A percentile compares a stretch with the other conserved stretches of the same genome.
Conservation (phyloP, 768 basidiomycete genomes). For the Mrakia hoshinonis region DNA sequence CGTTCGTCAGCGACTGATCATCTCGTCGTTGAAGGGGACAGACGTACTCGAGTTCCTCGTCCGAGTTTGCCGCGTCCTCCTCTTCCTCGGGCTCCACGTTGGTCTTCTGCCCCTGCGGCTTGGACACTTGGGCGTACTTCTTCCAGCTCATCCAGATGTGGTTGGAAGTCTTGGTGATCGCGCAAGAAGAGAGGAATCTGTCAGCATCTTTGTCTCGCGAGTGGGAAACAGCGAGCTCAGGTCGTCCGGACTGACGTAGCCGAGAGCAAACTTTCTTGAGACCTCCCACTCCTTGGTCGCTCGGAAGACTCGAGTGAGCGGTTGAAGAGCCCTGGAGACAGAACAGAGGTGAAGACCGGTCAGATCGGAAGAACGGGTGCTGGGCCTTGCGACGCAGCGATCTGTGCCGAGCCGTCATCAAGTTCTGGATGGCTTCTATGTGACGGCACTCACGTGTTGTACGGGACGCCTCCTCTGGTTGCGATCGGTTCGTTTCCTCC, state of each 20-base stretch:
- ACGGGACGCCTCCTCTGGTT: constrained; percentile 10
- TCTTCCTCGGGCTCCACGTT: not conserved
- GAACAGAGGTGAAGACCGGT: not conserved
- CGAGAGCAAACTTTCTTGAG: constrained; percentile 9
- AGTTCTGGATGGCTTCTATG: too few relatives aligned
- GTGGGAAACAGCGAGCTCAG: not conserved
- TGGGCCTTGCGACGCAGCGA: too few relatives aligned
- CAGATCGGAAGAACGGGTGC: not conserved
- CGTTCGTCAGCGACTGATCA: not conserved
- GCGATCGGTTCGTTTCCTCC: constrained; percentile 11
- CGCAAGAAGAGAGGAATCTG: too few relatives aligned
- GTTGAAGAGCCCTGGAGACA: not conserved
- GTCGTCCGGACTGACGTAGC: not conserved
- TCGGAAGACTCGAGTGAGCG: constrained; percentile 9
- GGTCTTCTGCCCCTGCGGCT: constrained; percentile 2
- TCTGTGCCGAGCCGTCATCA: too few relatives aligned
- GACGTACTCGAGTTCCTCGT: constrained; percentile 15
- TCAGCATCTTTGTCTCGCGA: too few relatives aligned
- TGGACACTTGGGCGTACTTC: not conserved
- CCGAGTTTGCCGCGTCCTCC: not conserved
- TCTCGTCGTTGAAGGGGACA: not conserved
- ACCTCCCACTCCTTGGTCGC: constrained; percentile 20
- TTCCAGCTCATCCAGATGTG: not conserved
- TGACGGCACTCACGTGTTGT: constrained; percentile 8
- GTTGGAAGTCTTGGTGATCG: not conserved